Base-by-base conservation (phyloP, 768 basidiomycete species). In the Russula dissimulans region DNA sequence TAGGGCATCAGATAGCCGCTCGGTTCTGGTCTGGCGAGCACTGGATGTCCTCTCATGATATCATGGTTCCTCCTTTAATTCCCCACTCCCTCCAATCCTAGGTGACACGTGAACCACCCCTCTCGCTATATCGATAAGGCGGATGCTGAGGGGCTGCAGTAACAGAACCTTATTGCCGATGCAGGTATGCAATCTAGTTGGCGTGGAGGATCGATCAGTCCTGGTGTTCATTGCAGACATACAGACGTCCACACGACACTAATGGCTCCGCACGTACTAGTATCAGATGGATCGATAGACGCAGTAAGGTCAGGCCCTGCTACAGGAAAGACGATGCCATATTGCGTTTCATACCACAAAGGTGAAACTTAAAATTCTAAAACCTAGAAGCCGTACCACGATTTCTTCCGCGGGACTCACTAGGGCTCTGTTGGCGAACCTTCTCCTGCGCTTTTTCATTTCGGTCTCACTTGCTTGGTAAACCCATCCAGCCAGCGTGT, bases 351-450 rank as follows among this genome's bases (percentile, higher is more conserved):
- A n/a, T 26, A 34, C 29, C 9, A 26, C 36, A 4, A 7, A 38
- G 22, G 46, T 26, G 36, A 18, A 60, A 56, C 59, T 32, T 60
- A 60, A 60, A 60, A 60, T 38, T 43, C 31, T 60, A 49, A 60
- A 60, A 60, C 59, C 43, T 56, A 56, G 59, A 60, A 49, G 42
- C 15, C 29, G 36, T n/a, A 38, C 38, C 31, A n/a, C 50, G 36
- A 18, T 18, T 44, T 44, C 47, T 36, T 34, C 31, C 26, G 42
- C 41, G 29, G 8, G 41, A 42, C 22, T 5, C 22, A 10, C 8
- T 18, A 18, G 41, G 17, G 31, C 22, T 10, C 38, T 47, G 22
- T 43, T 17, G 17, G 18, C 18, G 42, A 44, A 38, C 42, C 42
- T 36, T 44, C 36, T 51, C 41, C 48, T 34, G 48, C 18, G 41